Evolutionary conservation across 805 yeast species (phyloP), one percentile per base, ranked within the genome.

Genomic region (Spathaspora passalidarum): DNA sequence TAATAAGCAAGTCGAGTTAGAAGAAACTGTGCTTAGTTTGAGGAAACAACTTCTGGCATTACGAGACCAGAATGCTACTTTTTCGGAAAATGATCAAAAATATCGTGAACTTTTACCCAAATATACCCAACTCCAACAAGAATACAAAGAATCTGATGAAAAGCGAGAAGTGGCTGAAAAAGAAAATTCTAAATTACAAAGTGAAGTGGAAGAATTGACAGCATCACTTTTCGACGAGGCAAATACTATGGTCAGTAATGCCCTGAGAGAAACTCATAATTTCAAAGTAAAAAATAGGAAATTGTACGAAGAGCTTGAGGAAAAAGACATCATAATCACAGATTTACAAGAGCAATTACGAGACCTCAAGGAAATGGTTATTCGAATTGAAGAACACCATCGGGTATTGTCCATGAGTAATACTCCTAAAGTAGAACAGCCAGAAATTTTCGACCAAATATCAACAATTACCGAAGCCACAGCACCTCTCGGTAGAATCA

Each of bases 171-270:
- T 61, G 6, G 84, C 88, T 0, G 85, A 83, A 52, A 68, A 65
- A 9, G 87, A 84, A 53, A 83, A 79, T 14, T 70, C 76, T 39
- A 74, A 76, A 47, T 65, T 88, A 42, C 79, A 84, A 50, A 79
- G 75, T 25, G 96, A 88, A 59, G 86, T 88, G 32, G 94, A 87
- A 57, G 96, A 88, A 34, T 65, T 88, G 40, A 80, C 90, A 1
- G 88, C 84, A 1, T 80, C 90, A 1, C 66, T 88, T 25, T 88
- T 88, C 59, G 85, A 80, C 50, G 94, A 89, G 59, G 96, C 96
- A 11, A 88, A 88, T 59, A 75, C 77, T 42, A 87, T 88, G 88
- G 96, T 88, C 5, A 80, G 85, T 41, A 80, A 82, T 50, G 96
- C 96, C 0, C 79, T 87, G 49, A 73, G 80, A 44, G 86, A 84